Evolutionary conservation across 768 basidiomycete species (phyloP).

Genomic region (Phanerochaete sordida): DNA sequence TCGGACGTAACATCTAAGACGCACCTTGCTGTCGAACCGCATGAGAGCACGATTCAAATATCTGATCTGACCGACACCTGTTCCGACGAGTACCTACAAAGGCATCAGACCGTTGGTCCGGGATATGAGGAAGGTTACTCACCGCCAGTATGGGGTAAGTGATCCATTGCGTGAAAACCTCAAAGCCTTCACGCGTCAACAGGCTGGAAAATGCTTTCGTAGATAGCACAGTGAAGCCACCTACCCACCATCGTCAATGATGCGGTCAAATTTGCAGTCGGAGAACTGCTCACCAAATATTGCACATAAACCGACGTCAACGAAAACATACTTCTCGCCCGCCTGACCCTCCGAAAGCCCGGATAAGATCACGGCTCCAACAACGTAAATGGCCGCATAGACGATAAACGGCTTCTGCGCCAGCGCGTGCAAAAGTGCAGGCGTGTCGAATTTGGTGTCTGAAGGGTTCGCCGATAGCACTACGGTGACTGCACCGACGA

Average conservation of each 20-base stretch:
- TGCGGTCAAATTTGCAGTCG: too few species aligned
- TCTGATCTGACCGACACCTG: slow-evolving; percentile 80
- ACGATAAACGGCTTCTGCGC: slow-evolving; percentile 68
- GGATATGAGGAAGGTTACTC: slow-evolving; percentile 18
- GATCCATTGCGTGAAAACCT: slow-evolving; percentile 76
- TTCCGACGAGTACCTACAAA: slow-evolving; percentile 59
- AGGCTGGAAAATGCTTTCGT: slow-evolving; percentile 92
- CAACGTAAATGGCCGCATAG: slow-evolving; percentile 65
- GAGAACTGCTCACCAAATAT: slow-evolving; percentile 67
- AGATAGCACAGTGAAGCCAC: slow-evolving; percentile 91
- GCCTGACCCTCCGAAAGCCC: slow-evolving; percentile 60
- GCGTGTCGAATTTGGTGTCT: slow-evolving; percentile 65
- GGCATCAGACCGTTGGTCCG: neutral
- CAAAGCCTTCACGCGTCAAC: slow-evolving; percentile 72
- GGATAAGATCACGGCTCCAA: slow-evolving; percentile 53
- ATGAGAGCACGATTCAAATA: slow-evolving; percentile 87
- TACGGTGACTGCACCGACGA: slow-evolving; percentile 91
- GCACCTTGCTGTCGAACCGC: slow-evolving; percentile 89
- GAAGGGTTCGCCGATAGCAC: slow-evolving; percentile 77
- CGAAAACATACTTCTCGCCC: slow-evolving; percentile 68
- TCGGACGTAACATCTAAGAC: slow-evolving; percentile 4
- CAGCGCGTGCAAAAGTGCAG: slow-evolving; percentile 65
- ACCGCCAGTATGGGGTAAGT: slow-evolving; percentile 79
- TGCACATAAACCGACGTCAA: slow-evolving; percentile 88
- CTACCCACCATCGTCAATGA: too few species aligned